A percentile compares a stretch with the other conserved stretches of the same genome.
Evolutionary conservation across 768 basidiomycete species (phyloP).

Genomic region (Tubosaeta brunneosetosa): DNA sequence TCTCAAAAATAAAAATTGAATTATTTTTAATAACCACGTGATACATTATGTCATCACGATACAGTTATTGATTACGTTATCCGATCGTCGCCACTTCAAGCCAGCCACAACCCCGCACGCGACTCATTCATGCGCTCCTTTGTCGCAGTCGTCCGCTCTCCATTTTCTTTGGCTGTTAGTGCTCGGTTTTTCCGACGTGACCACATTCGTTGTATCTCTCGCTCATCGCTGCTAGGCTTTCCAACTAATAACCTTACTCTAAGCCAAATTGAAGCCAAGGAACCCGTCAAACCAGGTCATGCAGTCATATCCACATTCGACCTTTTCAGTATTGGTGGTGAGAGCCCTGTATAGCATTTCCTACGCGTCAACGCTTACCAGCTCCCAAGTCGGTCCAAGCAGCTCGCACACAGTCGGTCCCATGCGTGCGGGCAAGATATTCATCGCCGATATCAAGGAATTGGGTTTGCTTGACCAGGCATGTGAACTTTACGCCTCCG

Average conservation of each 20-base stretch:
- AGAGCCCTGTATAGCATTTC: constrained; percentile 18
- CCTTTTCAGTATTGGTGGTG: constrained; percentile 86
- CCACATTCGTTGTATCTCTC: constrained; percentile 15
- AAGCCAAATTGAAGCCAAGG: not conserved
- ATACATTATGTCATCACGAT: not conserved
- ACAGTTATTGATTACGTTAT: not conserved
- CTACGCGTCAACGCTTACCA: not conserved
- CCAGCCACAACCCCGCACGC: not conserved
- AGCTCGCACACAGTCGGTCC: constrained; percentile 69
- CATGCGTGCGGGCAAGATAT: constrained; percentile 92
- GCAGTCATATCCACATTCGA: constrained; percentile 94
- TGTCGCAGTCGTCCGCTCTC: not conserved
- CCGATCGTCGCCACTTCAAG: not conserved
- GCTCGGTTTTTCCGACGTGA: not conserved
- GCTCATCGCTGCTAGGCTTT: not conserved
- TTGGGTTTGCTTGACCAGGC: constrained; percentile 68
- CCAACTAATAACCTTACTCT: constrained; percentile 7
- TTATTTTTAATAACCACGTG: not conserved
- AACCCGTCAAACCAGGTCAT: constrained; percentile 52
- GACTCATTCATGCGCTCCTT: constrained; percentile 5
- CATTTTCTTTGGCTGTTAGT: not conserved
- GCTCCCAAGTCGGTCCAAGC: constrained; percentile 53
- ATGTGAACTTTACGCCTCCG: constrained; percentile 7
- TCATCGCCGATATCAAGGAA: constrained; percentile 69
- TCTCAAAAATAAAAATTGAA: not conserved